A percentile compares a stretch with the other conserved stretches of the same genome.
phyloP scores from a whole-genome alignment of 768 basidiomycete genomes.

The Tylopilus sp. region DNA sequence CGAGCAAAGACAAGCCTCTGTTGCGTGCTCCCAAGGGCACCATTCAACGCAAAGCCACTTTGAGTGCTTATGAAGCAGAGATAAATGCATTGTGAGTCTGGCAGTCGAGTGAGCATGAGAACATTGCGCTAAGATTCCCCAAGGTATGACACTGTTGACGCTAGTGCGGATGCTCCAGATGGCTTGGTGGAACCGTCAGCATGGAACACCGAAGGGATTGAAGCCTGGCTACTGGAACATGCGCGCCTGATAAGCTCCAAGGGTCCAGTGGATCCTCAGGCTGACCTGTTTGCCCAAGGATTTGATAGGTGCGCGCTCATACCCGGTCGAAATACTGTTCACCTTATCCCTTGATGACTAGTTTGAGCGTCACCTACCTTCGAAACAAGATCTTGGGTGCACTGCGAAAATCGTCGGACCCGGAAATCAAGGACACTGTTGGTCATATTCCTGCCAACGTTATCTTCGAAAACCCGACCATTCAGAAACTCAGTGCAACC shows the following conservation, averaged over 20 bases:
- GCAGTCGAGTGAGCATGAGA: not conserved
- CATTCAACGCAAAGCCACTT: constrained; percentile 36
- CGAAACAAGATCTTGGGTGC: constrained; percentile 22
- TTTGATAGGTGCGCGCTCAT: constrained; percentile 34
- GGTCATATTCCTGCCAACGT: constrained; percentile 27
- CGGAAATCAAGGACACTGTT: constrained; percentile 26
- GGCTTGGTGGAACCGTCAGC: constrained; percentile 20
- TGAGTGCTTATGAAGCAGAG: constrained; percentile 40
- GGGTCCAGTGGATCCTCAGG: constrained; percentile 2
- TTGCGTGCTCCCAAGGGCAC: constrained; percentile 45
- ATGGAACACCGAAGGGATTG: constrained; percentile 23
- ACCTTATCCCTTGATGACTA: constrained; percentile 1
- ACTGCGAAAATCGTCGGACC: constrained; percentile 30
- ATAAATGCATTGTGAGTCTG: constrained; percentile 43
- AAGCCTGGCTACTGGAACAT: constrained; percentile 29
- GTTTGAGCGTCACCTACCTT: constrained; percentile 30
- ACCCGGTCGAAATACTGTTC: not conserved
- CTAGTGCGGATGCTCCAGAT: constrained; percentile 16
- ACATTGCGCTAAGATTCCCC: not conserved
- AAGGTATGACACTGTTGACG: constrained; percentile 35
- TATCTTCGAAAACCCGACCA: constrained; percentile 40
- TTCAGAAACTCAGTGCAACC: constrained; percentile 32
- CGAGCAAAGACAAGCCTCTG: constrained; percentile 40
- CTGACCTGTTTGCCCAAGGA: constrained; percentile 33
- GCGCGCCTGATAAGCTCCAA: constrained; percentile 12